Evolutionary conservation across 2,329 filamentous ascomycete species (phyloP).

Genomic region (Neoascochyta sp.): DNA sequence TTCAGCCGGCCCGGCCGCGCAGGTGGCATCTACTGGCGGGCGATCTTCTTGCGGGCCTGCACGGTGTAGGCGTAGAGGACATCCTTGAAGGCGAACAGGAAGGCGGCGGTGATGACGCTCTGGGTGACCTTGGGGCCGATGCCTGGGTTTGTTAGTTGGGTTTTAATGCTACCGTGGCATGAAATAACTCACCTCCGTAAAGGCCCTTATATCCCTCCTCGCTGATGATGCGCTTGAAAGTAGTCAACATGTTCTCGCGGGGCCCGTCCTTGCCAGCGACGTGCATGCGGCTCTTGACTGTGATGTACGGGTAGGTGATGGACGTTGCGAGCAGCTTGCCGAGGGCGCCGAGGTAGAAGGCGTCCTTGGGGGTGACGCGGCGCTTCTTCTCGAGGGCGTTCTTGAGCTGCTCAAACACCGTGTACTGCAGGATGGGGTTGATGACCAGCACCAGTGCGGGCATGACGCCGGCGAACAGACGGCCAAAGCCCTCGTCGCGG

Average conservation of each 20-base stretch:
- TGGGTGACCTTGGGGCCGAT: conserved; percentile 96
- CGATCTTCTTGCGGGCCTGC: conserved; percentile 53
- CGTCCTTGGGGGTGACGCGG: conserved; percentile 77
- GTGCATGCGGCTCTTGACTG: conserved; percentile 96
- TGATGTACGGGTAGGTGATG: conserved; percentile 98
- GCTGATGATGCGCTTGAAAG: conserved; percentile 71
- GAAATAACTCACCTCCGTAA: conserved; percentile 81
- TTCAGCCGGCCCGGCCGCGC: no score
- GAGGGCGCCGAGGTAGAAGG: conserved; percentile 85
- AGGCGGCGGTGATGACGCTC: conserved; percentile 91
- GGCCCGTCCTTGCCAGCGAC: conserved; percentile 74
- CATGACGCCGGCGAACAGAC: conserved; percentile 87
- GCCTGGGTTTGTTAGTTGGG: conserved; percentile 58
- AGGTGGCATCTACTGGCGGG: conserved; percentile 42
- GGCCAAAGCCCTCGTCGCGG: conserved; percentile 74
- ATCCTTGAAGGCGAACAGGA: conserved; percentile 98
- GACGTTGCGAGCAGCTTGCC: conserved; percentile 92
- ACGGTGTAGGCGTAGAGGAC: conserved; percentile 83
- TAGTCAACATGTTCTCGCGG: conserved; percentile 75
- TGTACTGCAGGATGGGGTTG: conserved; percentile 98
- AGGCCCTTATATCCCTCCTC: conserved; percentile 91
- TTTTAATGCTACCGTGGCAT: no score
- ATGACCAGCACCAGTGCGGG: conserved; percentile 92
- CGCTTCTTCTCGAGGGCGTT: conserved; percentile 74
- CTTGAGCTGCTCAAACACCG: conserved; percentile 97